These are phyloP conservation scores for Panus rudis DNA, from an alignment of 768 basidiomycete genomes.

Conservation along the genomic window DNA sequence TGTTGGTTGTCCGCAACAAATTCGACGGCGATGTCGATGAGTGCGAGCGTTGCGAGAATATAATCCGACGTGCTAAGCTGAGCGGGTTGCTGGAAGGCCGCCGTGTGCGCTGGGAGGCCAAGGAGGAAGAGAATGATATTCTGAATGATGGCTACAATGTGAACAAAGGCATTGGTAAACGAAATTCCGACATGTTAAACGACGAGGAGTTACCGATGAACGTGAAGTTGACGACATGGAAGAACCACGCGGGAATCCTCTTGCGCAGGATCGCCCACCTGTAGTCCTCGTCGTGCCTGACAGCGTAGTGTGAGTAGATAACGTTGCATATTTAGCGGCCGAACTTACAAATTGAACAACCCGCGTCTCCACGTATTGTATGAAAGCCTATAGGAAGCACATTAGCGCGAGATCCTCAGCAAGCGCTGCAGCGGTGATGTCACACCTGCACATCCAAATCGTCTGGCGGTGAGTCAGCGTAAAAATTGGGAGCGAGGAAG, in stretches of 20 bases:
- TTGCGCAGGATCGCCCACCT: constrained; percentile 77
- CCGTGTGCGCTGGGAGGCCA: constrained; percentile 52
- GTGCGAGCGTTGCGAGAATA: constrained; percentile 47
- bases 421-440: background rate
- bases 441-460: constrained; percentile 57
- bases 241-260: constrained; percentile 45
- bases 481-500: background rate
- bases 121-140: constrained; percentile 75
- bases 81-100: constrained; percentile 46
- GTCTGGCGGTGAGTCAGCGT: constrained; percentile 20
- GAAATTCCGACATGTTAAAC: background rate
- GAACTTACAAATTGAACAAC: constrained; percentile 62
- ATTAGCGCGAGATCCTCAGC: background rate
- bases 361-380: constrained; percentile 85
- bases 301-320: background rate
- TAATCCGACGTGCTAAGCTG: constrained; percentile 54
- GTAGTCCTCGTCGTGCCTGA: constrained; percentile 82
- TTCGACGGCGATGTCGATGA: constrained; percentile 59
- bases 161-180: background rate
- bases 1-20: constrained; percentile 91
- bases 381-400: constrained; percentile 40
- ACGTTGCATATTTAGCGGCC: background rate
- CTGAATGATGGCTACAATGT: constrained; percentile 55
- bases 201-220: constrained; percentile 51
- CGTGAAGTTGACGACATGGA: constrained; percentile 57